Evolutionary conservation across 345 rosid species (phyloP).

Genomic region (Eucalyptus albens): DNA sequence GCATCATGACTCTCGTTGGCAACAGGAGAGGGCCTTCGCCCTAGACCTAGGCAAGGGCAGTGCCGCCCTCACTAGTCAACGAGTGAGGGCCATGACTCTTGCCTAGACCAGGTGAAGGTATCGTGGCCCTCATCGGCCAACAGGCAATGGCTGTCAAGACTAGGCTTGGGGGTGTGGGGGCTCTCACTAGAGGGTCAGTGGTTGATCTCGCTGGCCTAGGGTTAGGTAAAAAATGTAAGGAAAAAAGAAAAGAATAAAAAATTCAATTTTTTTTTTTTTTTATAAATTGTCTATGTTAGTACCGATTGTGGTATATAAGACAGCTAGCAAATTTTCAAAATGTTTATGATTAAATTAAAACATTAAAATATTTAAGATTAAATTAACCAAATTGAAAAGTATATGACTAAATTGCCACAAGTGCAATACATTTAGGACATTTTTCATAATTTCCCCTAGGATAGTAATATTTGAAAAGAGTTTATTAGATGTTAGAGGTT

Average conservation of each 20-base stretch:
- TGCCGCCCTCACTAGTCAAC: not conserved
- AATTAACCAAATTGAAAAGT: not conserved
- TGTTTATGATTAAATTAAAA: too few relatives aligned
- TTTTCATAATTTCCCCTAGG: not conserved
- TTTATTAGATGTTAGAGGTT: not conserved
- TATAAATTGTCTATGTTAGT: too few relatives aligned
- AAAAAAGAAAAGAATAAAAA: not conserved
- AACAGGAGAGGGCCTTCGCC: rapidly evolving
- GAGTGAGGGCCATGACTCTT: not conserved
- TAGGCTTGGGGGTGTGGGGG: not conserved
- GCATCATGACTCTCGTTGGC: not conserved
- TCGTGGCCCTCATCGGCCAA: rapidly evolving
- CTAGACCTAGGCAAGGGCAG: not conserved
- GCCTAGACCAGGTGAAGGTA: not conserved
- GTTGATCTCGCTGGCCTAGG: not conserved
- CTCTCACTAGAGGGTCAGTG: not conserved
- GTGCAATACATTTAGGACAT: not conserved
- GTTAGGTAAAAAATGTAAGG: not conserved
- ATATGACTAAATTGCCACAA: not conserved
- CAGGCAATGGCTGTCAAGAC: rapidly evolving
- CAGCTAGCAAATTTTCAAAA: not conserved
- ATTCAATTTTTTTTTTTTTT: too few relatives aligned
- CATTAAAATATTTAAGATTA: not conserved
- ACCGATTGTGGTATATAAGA: rapidly evolving
- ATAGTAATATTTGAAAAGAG: not conserved